Evolutionary conservation across 441 rosid genomes (phyloP).

Genomic region (Isatis lusitanica): DNA sequence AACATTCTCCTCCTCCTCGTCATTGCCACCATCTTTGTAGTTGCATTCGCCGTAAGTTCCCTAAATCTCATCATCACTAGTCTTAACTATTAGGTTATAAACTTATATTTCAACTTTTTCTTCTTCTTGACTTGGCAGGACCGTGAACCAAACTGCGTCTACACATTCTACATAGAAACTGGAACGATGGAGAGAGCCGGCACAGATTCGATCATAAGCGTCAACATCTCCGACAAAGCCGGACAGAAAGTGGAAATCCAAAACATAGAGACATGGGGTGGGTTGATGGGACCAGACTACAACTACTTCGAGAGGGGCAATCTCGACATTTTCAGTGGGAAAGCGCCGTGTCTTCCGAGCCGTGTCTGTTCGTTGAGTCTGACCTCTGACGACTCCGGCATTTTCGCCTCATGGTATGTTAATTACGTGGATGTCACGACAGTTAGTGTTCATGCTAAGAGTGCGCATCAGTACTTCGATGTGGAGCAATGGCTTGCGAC

Average conservation of each 20-base stretch:
- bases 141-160: constrained; percentile 51
- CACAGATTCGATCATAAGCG: constrained; percentile 61
- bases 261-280: constrained; percentile 67
- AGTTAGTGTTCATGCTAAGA: constrained; percentile 45
- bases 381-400: constrained; percentile 61
- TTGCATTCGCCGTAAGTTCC: too few species aligned
- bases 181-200: constrained; percentile 52
- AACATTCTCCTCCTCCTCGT: too few species aligned
- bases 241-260: constrained; percentile 41
- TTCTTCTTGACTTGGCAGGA: too few species aligned
- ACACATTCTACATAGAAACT: constrained; percentile 56
- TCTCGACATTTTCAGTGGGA: constrained; percentile 71
- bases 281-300: constrained; percentile 57
- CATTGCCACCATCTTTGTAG: too few species aligned
- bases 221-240: constrained; percentile 39
- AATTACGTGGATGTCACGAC: constrained; percentile 65
- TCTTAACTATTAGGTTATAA: too few species aligned
- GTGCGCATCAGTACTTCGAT: constrained; percentile 48
- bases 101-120: too few species aligned
- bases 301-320: constrained; percentile 76
- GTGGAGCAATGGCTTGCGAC: constrained; percentile 75
- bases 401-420: constrained; percentile 64
- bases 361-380: constrained; percentile 63
- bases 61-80: background rate
- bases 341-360: constrained; percentile 45